A percentile compares a stretch with the other conserved stretches of the same genome.
Conservation (phyloP, 2,329 filamentous ascomycete genomes). For the Curvularia sp. region DNA sequence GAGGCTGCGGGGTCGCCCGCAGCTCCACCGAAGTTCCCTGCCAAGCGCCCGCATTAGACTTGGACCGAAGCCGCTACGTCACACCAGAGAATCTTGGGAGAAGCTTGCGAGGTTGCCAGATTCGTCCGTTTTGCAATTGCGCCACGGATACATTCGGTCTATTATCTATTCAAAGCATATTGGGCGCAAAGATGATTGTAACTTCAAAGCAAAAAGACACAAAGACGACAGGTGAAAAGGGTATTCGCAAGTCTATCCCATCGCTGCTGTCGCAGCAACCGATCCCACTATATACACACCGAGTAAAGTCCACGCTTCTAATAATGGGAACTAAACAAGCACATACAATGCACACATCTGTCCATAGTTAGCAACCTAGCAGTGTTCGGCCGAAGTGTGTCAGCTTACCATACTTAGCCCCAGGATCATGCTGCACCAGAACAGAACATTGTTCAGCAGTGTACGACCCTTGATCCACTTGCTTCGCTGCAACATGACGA, state of each 20-base stretch:
- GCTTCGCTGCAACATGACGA: slow-evolving; percentile 88
- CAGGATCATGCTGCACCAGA: slow-evolving; percentile 91
- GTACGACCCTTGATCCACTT: slow-evolving; percentile 75
- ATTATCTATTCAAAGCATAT: not conserved
- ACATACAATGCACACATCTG: slow-evolving; percentile 52
- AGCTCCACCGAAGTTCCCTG: slow-evolving; percentile 9
- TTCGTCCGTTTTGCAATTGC: not conserved
- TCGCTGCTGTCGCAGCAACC: slow-evolving; percentile 1
- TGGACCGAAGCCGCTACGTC: slow-evolving; percentile 12
- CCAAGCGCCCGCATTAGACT: slow-evolving; percentile 5
- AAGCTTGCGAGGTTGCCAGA: slow-evolving; percentile 14
- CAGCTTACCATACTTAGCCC: slow-evolving; percentile 77
- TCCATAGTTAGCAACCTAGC: slow-evolving; percentile 20
- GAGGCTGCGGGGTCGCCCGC: slow-evolving; percentile 22
- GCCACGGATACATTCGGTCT: not conserved
- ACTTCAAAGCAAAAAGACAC: not conserved
- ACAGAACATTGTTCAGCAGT: slow-evolving; percentile 77
- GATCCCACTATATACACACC: not conserved
- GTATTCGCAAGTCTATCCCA: slow-evolving; percentile 26
- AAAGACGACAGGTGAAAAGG: slow-evolving; percentile 17
- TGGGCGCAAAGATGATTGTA: not conserved
- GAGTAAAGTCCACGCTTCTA: not conserved
- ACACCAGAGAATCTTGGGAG: slow-evolving; percentile 10
- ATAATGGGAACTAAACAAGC: slow-evolving; percentile 33
- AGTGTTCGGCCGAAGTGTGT: slow-evolving; percentile 20